Base-by-base conservation (phyloP, 192 early-diverging fungal genomes). In the Phlyctochytrium bullatum region DNA sequence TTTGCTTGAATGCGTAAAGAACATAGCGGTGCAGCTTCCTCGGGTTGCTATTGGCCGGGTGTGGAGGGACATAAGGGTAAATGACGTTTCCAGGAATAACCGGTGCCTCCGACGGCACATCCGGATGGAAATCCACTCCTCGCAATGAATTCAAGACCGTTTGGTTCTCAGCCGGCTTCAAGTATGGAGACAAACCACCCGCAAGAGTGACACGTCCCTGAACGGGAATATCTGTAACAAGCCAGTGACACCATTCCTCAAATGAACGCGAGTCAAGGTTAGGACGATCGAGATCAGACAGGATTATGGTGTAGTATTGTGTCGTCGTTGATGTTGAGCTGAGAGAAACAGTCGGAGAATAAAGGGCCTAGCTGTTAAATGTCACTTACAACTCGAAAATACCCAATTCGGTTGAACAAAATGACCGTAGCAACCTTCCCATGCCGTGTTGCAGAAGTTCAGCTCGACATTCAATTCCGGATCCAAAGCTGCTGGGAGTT, bases 161-260 rank as follows among this genome's bases (percentile, higher is more conserved):
- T 25, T 27, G 28, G 29, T 60, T 50, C 35, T 17, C 34, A 33
- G 16, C 31, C 35, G 47, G 20, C 30, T 6, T 40, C 10, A 78
- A 58, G 56, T 61, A 73, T 2, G 77, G 74, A 4, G 74, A 81
- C 3, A 73, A 65, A 50, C 77, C 76, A 2, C 72, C 59, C 2
- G 70, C 65, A 59, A 82, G 79, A 27, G 68, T 72, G 1, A 79
- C 62, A 24, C 77, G 74, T 3, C 30, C n/a, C 29, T 59, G 40
- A 14, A 81, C 73, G 35, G 77, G 73, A 66, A 84, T 81, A 66
- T 79, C 78, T 17, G 78, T 79, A 36, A 74, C 72, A 54, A 82
- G 71, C 82, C 82, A 84, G 52, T 84, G 82, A 62, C 77, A 80
- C 80, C 80, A 84, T 60, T 84, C 74, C n/a, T 84, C 78, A 34